phyloP scores from a whole-genome alignment of 345 rosid genomes.

The Eucalyptus pauciflora region DNA sequence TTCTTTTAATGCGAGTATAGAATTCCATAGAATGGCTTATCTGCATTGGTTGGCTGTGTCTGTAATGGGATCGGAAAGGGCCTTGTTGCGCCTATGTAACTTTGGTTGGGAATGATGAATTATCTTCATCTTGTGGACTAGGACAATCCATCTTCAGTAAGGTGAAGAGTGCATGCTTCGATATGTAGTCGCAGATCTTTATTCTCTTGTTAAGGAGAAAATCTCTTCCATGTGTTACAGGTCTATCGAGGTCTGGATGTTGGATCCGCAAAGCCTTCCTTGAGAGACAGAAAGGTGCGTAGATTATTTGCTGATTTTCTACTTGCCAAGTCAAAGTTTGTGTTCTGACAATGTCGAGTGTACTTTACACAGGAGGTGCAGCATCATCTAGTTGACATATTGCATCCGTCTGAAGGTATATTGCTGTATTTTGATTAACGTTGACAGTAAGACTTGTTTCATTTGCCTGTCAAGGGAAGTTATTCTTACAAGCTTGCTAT shows the following conservation, averaged over 20 bases:
- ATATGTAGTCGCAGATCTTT: background rate
- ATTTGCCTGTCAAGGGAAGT: background rate
- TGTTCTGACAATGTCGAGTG: background rate
- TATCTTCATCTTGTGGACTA: background rate
- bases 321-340: background rate
- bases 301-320: background rate
- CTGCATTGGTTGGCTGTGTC: background rate
- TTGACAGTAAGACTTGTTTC: background rate
- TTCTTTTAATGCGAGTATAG: background rate
- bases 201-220: background rate
- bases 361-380: conserved; percentile 56
- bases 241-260: conserved; percentile 83
- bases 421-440: background rate
- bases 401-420: conserved; percentile 80
- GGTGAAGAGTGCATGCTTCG: background rate
- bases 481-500: background rate
- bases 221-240: conserved; percentile 16
- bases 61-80: background rate
- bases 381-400: conserved; percentile 77
- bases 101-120: background rate
- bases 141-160: background rate
- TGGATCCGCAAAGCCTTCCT: conserved; percentile 73
- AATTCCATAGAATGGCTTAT: background rate
- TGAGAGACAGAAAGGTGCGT: conserved; percentile 55
- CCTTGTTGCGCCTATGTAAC: background rate